Percentiles rank a stretch among this genome's conserved stretches.
These are phyloP conservation scores for Ophiostoma novo-ulmi DNA, from an alignment of 2,329 filamentous ascomycete species.

Conservation along the genomic window DNA sequence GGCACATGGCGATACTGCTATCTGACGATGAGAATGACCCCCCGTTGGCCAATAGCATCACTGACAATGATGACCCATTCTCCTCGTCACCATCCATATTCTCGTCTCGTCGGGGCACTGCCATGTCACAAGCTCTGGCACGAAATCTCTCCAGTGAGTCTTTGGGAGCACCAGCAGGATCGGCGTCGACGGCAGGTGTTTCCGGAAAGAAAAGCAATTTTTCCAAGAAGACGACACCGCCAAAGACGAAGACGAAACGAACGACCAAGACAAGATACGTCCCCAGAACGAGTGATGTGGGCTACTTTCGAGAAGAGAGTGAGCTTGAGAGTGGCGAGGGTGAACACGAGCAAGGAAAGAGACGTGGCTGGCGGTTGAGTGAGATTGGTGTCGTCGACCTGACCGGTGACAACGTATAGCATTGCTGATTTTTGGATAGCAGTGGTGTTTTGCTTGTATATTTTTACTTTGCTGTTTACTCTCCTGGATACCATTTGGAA, in stretches of 20 bases:
- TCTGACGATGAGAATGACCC: constrained; percentile 17
- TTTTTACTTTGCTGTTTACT: not conserved
- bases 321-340: not conserved
- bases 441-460: not conserved
- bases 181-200: not conserved
- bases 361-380: constrained; percentile 19
- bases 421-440: not conserved
- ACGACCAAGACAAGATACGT: constrained; percentile 28
- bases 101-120: not conserved
- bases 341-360: not conserved
- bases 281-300: constrained; percentile 29
- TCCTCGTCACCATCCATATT: not conserved
- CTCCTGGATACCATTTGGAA: not conserved
- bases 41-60: not conserved
- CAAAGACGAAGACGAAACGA: constrained; percentile 19
- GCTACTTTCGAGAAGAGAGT: constrained; percentile 30
- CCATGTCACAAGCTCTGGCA: not conserved
- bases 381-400: constrained; percentile 21
- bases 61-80: not conserved
- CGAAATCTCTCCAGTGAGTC: not conserved
- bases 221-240: not conserved
- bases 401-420: constrained; percentile 7
- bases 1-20: not conserved
- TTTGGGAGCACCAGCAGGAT: not conserved
- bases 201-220: not conserved